Evolutionary conservation across 257 asterid species (phyloP), one percentile per base, ranked within the genome.

Genomic region (Forsythia viridissima): DNA sequence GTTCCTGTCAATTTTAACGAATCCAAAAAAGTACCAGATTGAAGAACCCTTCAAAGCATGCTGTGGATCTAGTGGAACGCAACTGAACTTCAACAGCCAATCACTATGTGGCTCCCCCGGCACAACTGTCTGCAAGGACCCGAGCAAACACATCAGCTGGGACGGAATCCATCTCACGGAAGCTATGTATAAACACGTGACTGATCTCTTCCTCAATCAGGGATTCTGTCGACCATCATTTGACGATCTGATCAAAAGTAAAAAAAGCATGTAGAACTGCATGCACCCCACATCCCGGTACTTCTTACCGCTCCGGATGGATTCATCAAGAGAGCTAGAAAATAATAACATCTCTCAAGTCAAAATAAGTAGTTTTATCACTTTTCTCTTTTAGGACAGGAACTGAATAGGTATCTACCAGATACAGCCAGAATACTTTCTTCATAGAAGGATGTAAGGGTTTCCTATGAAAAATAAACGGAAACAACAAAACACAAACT

Each of bases 21-120:
- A 89, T 72, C 76, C 87, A 8, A 76, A 66, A 1, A 81, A 82
- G 85, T 85, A 79, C 75, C 55, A 78, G 37, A 80, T 87, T 8
- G 83, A 86, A 82, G 91, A 87, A 71, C 41, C 89, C 20, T 79
- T 73, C 81, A 87, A 84, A 73, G 84, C 91, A 39, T 87, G 91
- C 67, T 84, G 89, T 43, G 85, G 81, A 13, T 13, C 42, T 18
- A 77, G 59, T 4, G 81, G 76, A 13, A 79, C 78, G 1, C 18
- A 70, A 6, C 39, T 66, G 24, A 83, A 82, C 57, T 74, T 86
- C 75, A 20, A 74, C 61, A 48, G 59, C 48, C 74, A 70, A 18
- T 24, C 24, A 0, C 36, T 70, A 10, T 82, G 84, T 51, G 88
- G 87, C 34, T 76, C 90, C 18, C 55, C 80, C 0, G 74, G 76